Evolutionary conservation across 495 filamentous ascomycete genomes (phyloP).

Genomic region (Xylaria palmicola): DNA sequence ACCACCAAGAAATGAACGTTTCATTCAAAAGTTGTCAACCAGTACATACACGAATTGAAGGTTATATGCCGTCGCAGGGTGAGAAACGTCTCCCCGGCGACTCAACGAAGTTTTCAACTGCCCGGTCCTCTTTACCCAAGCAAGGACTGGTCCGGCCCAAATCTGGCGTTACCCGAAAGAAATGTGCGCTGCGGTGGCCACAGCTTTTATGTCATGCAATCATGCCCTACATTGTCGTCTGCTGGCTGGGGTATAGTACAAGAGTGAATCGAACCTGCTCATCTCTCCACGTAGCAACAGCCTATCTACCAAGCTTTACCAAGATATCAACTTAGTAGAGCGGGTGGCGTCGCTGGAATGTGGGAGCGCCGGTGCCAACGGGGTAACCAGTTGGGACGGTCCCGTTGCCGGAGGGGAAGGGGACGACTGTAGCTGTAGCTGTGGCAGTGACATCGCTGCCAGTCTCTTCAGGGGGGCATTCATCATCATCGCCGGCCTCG

Average conservation of each 20-base stretch:
- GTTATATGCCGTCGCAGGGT: slow-evolving; percentile 1
- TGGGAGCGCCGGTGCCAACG: slow-evolving; percentile 4
- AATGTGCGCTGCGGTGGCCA: not conserved
- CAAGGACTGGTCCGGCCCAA: not conserved
- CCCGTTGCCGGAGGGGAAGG: slow-evolving; percentile 33
- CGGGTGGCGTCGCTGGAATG: not conserved
- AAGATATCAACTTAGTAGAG: slow-evolving; percentile 6
- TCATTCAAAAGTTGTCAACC: slow-evolving; percentile 14
- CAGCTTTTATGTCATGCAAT: slow-evolving; percentile 9
- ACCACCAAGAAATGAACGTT: slow-evolving; percentile 9
- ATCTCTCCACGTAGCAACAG: not conserved
- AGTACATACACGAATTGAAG: slow-evolving; percentile 20
- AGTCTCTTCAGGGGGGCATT: slow-evolving; percentile 33
- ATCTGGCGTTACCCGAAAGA: not conserved
- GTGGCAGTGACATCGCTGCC: slow-evolving; percentile 28
- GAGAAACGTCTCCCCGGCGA: slow-evolving; percentile 1
- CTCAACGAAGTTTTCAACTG: not conserved
- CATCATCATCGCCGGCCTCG: slow-evolving; percentile 20
- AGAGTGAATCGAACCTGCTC: slow-evolving; percentile 7
- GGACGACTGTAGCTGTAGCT: slow-evolving; percentile 27
- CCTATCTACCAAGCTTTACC: not conserved
- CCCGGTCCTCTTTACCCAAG: slow-evolving; percentile 2
- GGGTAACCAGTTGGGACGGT: slow-evolving; percentile 17
- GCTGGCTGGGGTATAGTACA: slow-evolving; percentile 9
- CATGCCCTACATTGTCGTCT: not conserved